phyloP scores from a whole-genome alignment of 2,329 filamentous ascomycete species.

The Paraphoma sp. region DNA sequence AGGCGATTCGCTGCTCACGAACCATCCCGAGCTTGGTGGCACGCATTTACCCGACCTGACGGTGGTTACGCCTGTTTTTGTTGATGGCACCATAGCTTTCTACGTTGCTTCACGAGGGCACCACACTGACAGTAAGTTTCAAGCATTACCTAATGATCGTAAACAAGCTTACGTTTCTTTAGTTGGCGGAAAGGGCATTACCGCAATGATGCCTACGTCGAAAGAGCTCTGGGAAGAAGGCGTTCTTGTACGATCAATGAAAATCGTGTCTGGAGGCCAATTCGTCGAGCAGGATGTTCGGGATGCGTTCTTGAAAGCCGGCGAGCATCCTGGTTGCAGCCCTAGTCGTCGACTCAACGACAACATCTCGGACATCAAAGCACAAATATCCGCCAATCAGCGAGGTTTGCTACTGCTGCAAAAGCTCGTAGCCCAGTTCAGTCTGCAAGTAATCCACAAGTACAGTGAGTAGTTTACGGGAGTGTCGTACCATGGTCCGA shows the following conservation, averaged over 20 bases:
- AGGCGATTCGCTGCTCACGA: slow-evolving; percentile 51
- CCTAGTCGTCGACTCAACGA: slow-evolving; percentile 7
- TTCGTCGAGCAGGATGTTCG: slow-evolving; percentile 5
- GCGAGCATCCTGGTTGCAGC: slow-evolving; percentile 10
- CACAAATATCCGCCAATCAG: slow-evolving; percentile 16
- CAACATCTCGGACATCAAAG: slow-evolving; percentile 19
- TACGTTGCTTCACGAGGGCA: slow-evolving; percentile 47
- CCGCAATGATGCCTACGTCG: not conserved
- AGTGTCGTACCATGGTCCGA: not conserved
- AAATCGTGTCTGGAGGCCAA: no score
- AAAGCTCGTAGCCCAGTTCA: slow-evolving; percentile 8
- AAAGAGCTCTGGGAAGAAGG: no score
- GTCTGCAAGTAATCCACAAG: slow-evolving; percentile 6
- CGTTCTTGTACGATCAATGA: no score
- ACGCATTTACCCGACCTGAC: slow-evolving; percentile 53
- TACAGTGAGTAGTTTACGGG: slow-evolving; percentile 4
- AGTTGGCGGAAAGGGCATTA: not conserved
- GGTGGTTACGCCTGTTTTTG: slow-evolving; percentile 51
- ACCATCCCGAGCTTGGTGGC: slow-evolving; percentile 50
- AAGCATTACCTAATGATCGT: not conserved
- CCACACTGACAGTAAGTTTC: slow-evolving; percentile 23
- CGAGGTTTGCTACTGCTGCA: slow-evolving; percentile 10
- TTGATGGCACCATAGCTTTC: slow-evolving; percentile 23
- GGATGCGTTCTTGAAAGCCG: not conserved
- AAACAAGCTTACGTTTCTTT: not conserved